Conservation (phyloP, 176 grass and related monocot genomes). For the barley (Hordeum vulgare) region DNA sequence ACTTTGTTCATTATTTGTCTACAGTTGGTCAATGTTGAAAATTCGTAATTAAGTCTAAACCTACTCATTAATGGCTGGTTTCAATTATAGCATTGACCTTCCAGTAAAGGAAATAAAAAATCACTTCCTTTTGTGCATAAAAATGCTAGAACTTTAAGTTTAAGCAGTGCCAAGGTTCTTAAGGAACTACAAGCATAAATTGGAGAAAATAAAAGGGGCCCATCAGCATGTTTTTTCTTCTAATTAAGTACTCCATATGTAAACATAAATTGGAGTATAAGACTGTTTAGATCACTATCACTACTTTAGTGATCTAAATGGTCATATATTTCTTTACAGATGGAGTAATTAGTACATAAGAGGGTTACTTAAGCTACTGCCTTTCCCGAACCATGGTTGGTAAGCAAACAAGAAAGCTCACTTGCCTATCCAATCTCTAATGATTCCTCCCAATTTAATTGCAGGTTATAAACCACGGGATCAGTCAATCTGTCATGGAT, state of each 20-base stretch:
- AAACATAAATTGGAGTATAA: too few species aligned
- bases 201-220: not conserved
- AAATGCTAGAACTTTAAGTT: not conserved
- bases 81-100: not conserved
- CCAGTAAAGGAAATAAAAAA: not conserved
- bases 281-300: too few species aligned
- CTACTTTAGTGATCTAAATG: too few species aligned
- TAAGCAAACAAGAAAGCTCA: not conserved
- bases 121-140: not conserved
- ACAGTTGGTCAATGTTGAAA: not conserved
- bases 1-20: not conserved
- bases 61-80: not conserved
- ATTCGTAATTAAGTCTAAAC: not conserved
- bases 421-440: not conserved
- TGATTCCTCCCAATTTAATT: not conserved
- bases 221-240: too few species aligned
- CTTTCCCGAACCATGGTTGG: not conserved
- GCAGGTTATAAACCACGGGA: conserved; percentile 74
- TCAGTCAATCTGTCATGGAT: conserved; percentile 49
- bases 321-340: too few species aligned
- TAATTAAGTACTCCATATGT: too few species aligned
- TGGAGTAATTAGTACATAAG: not conserved
- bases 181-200: not conserved
- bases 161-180: not conserved
- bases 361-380: not conserved